Evolutionary conservation across 2,329 filamentous ascomycete species (phyloP).

Genomic region (Colletotrichum spaethianum): DNA sequence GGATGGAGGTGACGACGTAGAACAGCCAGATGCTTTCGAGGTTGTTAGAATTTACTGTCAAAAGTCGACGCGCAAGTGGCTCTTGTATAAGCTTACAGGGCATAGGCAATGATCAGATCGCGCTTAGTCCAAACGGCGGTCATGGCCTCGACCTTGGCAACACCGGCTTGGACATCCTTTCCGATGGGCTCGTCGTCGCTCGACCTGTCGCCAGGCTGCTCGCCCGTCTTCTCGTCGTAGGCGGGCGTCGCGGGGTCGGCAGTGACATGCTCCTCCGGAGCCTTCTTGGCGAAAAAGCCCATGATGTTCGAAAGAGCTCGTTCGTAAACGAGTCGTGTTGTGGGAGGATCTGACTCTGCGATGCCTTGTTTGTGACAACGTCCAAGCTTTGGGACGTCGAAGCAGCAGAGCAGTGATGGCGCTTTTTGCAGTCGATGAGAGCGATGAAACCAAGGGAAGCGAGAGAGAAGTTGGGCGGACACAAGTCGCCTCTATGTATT

Average conservation of each 20-base stretch:
- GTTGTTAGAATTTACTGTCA: not conserved
- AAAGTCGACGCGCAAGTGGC: not conserved
- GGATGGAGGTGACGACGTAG: constrained; percentile 55
- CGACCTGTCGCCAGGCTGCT: constrained; percentile 33
- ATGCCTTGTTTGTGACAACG: not conserved
- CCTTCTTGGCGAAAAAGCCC: constrained; percentile 32
- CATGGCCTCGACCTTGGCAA: constrained; percentile 63
- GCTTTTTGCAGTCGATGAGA: not conserved
- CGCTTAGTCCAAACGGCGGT: constrained; percentile 59
- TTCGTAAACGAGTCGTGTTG: not conserved
- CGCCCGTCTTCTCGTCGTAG: constrained; percentile 32
- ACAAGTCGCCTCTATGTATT: constrained; percentile 10
- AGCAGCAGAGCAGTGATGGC: not conserved
- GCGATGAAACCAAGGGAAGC: not conserved
- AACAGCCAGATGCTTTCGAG: constrained; percentile 55
- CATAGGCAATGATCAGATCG: constrained; percentile 59
- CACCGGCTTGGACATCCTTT: constrained; percentile 58
- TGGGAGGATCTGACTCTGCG: not conserved
- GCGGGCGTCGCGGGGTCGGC: constrained; percentile 13
- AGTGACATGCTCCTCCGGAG: constrained; percentile 29
- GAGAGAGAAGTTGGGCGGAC: not conserved
- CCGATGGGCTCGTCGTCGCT: constrained; percentile 52
- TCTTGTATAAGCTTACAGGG: constrained; percentile 52
- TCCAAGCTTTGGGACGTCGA: constrained; percentile 1
- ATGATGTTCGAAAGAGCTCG: constrained; percentile 6